Evolutionary conservation across 2,329 filamentous ascomycete species (phyloP).

Genomic region (Colletotrichum sp.): DNA sequence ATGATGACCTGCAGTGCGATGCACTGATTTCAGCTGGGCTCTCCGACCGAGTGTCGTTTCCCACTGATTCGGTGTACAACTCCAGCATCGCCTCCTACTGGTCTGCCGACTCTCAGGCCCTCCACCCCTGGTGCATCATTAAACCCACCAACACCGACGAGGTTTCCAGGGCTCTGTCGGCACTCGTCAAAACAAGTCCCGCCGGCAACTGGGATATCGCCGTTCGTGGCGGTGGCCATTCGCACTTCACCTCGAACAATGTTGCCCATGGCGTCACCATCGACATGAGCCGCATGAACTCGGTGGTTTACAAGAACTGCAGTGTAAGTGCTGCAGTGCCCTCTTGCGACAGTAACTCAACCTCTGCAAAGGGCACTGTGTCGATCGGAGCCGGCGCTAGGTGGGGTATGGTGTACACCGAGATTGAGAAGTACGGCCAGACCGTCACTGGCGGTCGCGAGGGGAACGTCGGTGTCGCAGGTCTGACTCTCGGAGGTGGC

Average conservation of each 20-base stretch:
- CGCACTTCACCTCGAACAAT: not conserved
- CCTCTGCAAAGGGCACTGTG: not conserved
- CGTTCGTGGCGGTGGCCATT: not conserved
- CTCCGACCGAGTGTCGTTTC: not conserved
- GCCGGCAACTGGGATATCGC: not conserved
- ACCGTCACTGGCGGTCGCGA: not conserved
- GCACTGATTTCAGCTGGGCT: not conserved
- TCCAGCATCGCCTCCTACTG: constrained; percentile 21
- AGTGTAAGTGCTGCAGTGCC: not conserved
- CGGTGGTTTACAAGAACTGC: not conserved
- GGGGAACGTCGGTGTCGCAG: constrained; percentile 27
- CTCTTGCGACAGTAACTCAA: not conserved
- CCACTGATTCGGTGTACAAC: not conserved
- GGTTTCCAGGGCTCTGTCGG: constrained; percentile 24
- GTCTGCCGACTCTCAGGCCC: constrained; percentile 23
- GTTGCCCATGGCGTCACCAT: not conserved
- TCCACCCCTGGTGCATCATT: constrained; percentile 32
- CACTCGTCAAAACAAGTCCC: not conserved
- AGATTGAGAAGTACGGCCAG: not conserved
- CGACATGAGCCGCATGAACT: not conserved
- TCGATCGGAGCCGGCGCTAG: not conserved
- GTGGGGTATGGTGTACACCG: not conserved
- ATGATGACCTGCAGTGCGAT: not conserved
- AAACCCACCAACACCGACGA: constrained; percentile 25
- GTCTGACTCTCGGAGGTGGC: constrained; percentile 32